Conservation (phyloP, 1,284 basidiomycete genomes). For the Mycena sp. region DNA sequence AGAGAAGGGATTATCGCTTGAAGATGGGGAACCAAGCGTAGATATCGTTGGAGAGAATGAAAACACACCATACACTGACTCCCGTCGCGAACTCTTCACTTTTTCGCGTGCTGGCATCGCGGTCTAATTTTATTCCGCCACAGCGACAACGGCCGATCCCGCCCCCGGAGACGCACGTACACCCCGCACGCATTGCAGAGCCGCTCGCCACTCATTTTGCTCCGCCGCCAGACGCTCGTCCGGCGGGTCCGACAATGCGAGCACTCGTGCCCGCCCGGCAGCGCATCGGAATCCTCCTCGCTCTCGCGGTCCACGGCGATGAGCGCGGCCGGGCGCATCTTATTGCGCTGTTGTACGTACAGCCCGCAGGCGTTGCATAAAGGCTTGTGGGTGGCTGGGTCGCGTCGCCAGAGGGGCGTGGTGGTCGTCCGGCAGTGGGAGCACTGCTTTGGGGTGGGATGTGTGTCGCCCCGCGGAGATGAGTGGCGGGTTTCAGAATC, state of each 20-base stretch:
- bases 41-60: too few species aligned
- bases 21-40: too few species aligned
- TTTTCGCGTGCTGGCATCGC: too few species aligned
- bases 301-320: constrained; percentile 6
- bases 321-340: constrained; percentile 1
- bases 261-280: background rate
- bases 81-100: too few species aligned
- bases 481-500: too few species aligned
- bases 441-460: too few species aligned
- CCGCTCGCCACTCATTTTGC: constrained; percentile 6
- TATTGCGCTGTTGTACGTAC: constrained; percentile 9
- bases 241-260: constrained; percentile 8
- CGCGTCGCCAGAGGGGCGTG: constrained; percentile 15
- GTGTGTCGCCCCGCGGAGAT: too few species aligned
- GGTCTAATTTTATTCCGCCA: constrained; percentile 13
- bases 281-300: background rate
- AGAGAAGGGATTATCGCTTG: too few species aligned
- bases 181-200: constrained; percentile 24
- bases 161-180: constrained; percentile 14
- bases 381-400: background rate
- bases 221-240: constrained; percentile 13
- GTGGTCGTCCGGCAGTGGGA: constrained; percentile 5
- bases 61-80: too few species aligned
- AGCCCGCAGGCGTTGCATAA: constrained; percentile 25
- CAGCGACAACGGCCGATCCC: constrained; percentile 15